A percentile compares a stretch with the other conserved stretches of the same genome.
These are phyloP conservation scores for Populus ilicifolia DNA, from an alignment of 345 rosid genomes.

Conservation along the genomic window DNA sequence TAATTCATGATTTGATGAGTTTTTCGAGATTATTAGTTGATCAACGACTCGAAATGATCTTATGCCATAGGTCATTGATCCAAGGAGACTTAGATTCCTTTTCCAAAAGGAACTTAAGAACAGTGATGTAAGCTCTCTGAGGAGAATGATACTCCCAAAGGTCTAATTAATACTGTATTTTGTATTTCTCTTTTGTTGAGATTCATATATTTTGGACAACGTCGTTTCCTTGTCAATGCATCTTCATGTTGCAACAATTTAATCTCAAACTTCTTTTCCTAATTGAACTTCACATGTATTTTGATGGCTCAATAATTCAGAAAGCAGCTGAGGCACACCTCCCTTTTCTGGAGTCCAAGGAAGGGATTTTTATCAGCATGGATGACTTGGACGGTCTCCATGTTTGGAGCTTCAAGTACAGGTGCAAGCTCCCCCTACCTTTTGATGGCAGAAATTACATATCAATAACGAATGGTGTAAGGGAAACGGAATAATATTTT, in stretches of 20 bases:
- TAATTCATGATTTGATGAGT: neutral
- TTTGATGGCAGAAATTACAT: no score
- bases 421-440: slow-evolving; percentile 33
- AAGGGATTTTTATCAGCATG: slow-evolving; percentile 76
- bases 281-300: neutral
- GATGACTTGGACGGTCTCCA: slow-evolving; percentile 75
- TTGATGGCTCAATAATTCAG: slow-evolving; percentile 30
- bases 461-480: no score
- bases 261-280: neutral
- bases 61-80: slow-evolving; percentile 55
- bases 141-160: slow-evolving; percentile 96
- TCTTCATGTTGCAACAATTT: neutral
- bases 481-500: no score
- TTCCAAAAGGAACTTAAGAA: slow-evolving; percentile 92
- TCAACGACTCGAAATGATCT: slow-evolving; percentile 7
- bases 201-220: neutral
- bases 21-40: neutral
- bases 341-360: slow-evolving; percentile 77
- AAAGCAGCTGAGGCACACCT: slow-evolving; percentile 92
- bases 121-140: slow-evolving; percentile 87
- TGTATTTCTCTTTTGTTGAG: neutral
- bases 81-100: slow-evolving; percentile 63
- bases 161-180: slow-evolving; percentile 27
- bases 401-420: slow-evolving; percentile 88
- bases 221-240: neutral